Evolutionary conservation across 139 green algal species (phyloP), one percentile per base, ranked within the genome.

Genomic region (Nannochloris sp.): DNA sequence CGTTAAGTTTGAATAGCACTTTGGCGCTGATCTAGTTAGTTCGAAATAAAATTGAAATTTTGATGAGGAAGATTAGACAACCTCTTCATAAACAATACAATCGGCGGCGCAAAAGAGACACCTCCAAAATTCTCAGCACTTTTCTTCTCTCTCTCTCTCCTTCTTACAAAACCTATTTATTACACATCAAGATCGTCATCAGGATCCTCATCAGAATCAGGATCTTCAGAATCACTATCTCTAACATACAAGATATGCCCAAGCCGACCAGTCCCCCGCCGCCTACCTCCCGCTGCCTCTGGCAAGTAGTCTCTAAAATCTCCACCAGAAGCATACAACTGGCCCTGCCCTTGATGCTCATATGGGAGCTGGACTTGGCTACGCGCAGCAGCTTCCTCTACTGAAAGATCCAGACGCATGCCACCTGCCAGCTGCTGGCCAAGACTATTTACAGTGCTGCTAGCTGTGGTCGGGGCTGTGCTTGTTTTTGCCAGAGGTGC

Each of bases 111-210:
- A 39, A 39, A 23, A 24, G 62, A 6, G 7, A 14, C 5, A 25
- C 32, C 2, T 48, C 25, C 1, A 73, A n/a, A n/a, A n/a, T n/a
- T n/a, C n/a, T 27, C 12, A 9, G 8, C 8, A 8, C 54, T 47
- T 27, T 45, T 45, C 24, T 19, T 32, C 6, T 45, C 13, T 62
- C n/a, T 62, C 15, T 45, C 8, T 62, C n/a, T n/a, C n/a, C n/a
- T n/a, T n/a, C n/a, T n/a, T n/a, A n/a, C n/a, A n/a, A n/a, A n/a
- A n/a, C n/a, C n/a, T n/a, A n/a, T n/a, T n/a, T 58, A 24, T 72
- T 60, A 91, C 1, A 92, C 74, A 67, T 92, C 85, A 36, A 92
- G 58, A 27, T 92, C 86, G 64, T 92, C 85, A 54, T 92, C 86
- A 6, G 85, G 83, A 47, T 92, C 86, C 68, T 92, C 83, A 69